Conservation (phyloP, 805 yeast species). For the Starmerella floris region DNA sequence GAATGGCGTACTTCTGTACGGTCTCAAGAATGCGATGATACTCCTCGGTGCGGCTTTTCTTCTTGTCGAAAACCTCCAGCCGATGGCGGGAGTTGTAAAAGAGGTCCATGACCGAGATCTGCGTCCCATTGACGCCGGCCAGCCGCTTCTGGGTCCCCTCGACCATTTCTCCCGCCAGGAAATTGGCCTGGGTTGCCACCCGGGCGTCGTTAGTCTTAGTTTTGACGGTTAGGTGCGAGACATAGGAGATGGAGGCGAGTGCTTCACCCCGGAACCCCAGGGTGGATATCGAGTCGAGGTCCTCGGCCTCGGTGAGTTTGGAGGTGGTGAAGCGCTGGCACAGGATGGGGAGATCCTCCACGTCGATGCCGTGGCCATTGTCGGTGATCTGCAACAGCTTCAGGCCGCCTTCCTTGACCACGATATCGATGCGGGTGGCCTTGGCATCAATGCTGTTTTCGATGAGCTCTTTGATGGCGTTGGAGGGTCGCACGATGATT, state of each 20-base stretch:
- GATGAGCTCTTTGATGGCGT: constrained; percentile 82
- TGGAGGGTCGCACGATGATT: constrained; percentile 83
- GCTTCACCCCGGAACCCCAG: constrained; percentile 98
- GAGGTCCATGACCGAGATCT: constrained; percentile 69
- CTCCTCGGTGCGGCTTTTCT: constrained; percentile 35
- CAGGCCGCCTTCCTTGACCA: constrained; percentile 85
- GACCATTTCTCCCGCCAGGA: constrained; percentile 49
- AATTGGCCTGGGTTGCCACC: constrained; percentile 62
- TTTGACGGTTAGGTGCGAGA: constrained; percentile 64
- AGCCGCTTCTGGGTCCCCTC: constrained; percentile 38
- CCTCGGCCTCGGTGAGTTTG: constrained; percentile 61
- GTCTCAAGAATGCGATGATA: constrained; percentile 66
- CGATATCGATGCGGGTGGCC: constrained; percentile 57
- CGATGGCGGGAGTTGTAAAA: constrained; percentile 82
- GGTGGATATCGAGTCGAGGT: constrained; percentile 54
- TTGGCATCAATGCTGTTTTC: constrained; percentile 89
- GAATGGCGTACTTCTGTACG: constrained; percentile 70
- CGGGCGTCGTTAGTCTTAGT: constrained; percentile 51
- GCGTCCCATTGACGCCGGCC: constrained; percentile 85
- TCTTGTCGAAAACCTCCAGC: constrained; percentile 38
- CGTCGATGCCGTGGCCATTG: constrained; percentile 67
- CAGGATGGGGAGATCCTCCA: constrained; percentile 60
- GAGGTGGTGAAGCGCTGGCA: constrained; percentile 92
- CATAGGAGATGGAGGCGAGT: constrained; percentile 82
- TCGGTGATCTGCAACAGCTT: constrained; percentile 78